These are phyloP conservation scores for Microstegium vimineum DNA, from an alignment of 176 grass and related monocot species.

Conservation along the genomic window DNA sequence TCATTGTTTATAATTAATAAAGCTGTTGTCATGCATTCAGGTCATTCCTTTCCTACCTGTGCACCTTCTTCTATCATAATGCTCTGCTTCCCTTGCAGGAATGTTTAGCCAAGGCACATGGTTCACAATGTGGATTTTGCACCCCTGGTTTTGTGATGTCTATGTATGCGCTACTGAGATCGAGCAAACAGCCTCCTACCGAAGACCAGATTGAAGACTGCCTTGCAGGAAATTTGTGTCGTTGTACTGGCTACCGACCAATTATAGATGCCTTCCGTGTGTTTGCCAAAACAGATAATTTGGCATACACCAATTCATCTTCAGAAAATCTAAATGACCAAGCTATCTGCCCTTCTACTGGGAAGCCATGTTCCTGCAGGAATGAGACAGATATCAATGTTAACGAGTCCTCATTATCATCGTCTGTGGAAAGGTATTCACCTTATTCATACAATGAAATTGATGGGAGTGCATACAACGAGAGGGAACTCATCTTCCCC, in stretches of 20 bases:
- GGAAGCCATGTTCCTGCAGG: slow-evolving; percentile 83
- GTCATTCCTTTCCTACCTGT: not conserved
- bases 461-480: slow-evolving; percentile 70
- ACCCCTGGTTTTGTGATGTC: slow-evolving; percentile 99
- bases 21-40: not conserved
- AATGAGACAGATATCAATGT: slow-evolving; percentile 19
- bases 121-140: slow-evolving; percentile 99
- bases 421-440: slow-evolving; percentile 42
- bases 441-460: slow-evolving; percentile 70
- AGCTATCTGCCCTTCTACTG: slow-evolving; percentile 81
- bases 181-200: slow-evolving; percentile 58
- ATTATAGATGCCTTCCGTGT: slow-evolving; percentile 95
- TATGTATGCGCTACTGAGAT: slow-evolving; percentile 95
- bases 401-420: slow-evolving; percentile 28
- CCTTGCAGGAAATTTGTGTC: slow-evolving; percentile 93
- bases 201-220: slow-evolving; percentile 93
- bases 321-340: slow-evolving; percentile 40
- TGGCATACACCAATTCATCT: slow-evolving; percentile 57
- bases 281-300: slow-evolving; percentile 90
- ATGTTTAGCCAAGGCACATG: slow-evolving; percentile 75
- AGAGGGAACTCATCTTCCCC: slow-evolving; percentile 93
- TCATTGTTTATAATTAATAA: not conserved
- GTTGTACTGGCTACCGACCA: slow-evolving; percentile 94
- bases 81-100: slow-evolving; percentile 55
- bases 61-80: not conserved